These are phyloP conservation scores for Cenchrus americanus DNA, from an alignment of 176 grass and related monocot genomes.

Conservation along the genomic window DNA sequence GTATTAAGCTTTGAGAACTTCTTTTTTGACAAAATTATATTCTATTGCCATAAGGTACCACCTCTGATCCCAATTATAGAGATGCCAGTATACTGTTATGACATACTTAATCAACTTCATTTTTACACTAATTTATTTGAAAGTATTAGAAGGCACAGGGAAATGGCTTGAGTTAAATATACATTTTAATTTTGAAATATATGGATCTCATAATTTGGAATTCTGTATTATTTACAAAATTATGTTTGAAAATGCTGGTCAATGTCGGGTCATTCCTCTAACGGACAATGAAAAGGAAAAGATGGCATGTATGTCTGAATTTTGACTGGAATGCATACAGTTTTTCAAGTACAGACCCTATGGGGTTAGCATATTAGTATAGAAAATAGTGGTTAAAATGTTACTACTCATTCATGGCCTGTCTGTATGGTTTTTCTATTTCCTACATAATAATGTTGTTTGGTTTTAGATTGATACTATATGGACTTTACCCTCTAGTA, in stretches of 20 bases:
- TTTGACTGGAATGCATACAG: background rate
- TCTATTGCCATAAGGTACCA: conserved; percentile 8
- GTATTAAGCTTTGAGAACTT: conserved; percentile 1
- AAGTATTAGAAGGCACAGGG: conserved; percentile 1
- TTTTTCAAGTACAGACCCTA: background rate
- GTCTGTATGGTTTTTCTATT: background rate
- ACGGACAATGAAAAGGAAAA: background rate
- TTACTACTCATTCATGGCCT: background rate
- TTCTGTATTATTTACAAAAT: background rate
- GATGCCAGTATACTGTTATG: background rate
- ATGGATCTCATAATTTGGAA: background rate
- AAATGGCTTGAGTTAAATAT: background rate
- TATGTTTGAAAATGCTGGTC: conserved; percentile 12
- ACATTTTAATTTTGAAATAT: background rate
- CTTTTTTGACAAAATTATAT: conserved; percentile 2
- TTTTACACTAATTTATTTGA: conserved; percentile 12
- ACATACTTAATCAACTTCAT: conserved; percentile 3
- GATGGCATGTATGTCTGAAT: background rate
- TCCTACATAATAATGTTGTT: background rate
- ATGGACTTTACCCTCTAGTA: background rate
- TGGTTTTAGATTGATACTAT: background rate
- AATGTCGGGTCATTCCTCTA: background rate
- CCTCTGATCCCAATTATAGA: conserved; percentile 19
- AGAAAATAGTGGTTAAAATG: background rate
- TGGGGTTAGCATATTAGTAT: background rate